Evolutionary conservation across 1,139 yeast species (phyloP), one percentile per base, ranked within the genome.

Genomic region (Saccharomyces hybrid): DNA sequence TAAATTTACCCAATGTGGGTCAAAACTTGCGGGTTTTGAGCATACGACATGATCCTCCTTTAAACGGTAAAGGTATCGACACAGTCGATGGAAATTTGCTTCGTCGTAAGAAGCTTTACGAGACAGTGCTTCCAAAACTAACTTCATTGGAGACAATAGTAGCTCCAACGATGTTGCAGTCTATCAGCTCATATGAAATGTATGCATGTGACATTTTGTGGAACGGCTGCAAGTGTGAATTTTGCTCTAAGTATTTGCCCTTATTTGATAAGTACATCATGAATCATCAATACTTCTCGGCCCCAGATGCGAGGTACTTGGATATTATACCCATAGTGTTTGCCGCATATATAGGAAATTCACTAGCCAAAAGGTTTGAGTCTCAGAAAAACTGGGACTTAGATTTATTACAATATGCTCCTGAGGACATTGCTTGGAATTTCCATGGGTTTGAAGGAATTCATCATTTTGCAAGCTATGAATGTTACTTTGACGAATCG

Each of bases 21-120:
- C 55, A 62, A 0, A 61, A 64, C 2, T 59, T 82, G 48, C 66
- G 64, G 28, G 72, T 68, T 49, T 64, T 84, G 14, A 71, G 79
- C 4, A 72, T 84, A 11, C 71, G 76, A 34, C 88, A 84, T 64
- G 71, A 71, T 38, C 77, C 82, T 1, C 84, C 86, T 1, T 57
- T 69, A 8, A 77, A 76, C 59, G 81, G 79, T 0, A 70, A 73
- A 47, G 67, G 75, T 2, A 67, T 67, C 56, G 87, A 84, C 66
- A 88, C 88, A 2, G 78, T 82, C 50, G 91, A 86, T 63, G 95
- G 95, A 0, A 86, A 86, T 61, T 84, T 82, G 60, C 66, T 78
- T 11, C 76, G 89, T 57, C 74, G 89, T 61, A 71, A 80, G 52
- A 75, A 74, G 24, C 61, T 85, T 11, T 84, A 77, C 62, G 75